phyloP scores from a whole-genome alignment of 345 rosid species.

The Populus alba region DNA sequence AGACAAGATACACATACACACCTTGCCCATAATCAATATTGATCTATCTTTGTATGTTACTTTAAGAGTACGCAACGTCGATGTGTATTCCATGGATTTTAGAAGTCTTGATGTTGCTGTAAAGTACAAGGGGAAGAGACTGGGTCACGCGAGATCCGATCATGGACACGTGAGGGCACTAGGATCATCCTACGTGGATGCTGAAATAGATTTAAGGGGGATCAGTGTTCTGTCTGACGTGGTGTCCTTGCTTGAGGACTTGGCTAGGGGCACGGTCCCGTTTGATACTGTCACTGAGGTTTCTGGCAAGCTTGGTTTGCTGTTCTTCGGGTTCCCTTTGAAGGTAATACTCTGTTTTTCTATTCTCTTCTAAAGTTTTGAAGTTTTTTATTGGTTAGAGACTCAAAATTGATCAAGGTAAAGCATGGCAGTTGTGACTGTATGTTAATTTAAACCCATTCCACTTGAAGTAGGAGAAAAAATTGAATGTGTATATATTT shows the following conservation, averaged over 20 bases:
- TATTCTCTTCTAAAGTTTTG: neutral
- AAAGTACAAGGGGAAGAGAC: constrained; percentile 60
- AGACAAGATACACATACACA: constrained; percentile 47
- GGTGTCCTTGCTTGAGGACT: constrained; percentile 44
- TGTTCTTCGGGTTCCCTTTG: constrained; percentile 55
- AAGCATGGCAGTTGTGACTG: neutral
- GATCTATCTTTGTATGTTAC: constrained; percentile 58
- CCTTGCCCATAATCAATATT: constrained; percentile 40
- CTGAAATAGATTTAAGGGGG: constrained; percentile 57
- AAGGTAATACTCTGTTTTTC: constrained; percentile 43
- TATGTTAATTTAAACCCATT: too few species aligned
- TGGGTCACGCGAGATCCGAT: constrained; percentile 63
- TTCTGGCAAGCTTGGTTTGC: constrained; percentile 55
- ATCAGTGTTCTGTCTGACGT: constrained; percentile 57
- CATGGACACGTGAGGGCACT: constrained; percentile 61
- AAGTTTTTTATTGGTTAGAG: neutral
- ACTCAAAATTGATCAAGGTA: neutral
- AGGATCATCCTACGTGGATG: constrained; percentile 60
- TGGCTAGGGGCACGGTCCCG: constrained; percentile 38
- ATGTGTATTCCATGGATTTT: constrained; percentile 67
- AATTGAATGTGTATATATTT: too few species aligned
- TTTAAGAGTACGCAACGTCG: constrained; percentile 57
- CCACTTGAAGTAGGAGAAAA: too few species aligned
- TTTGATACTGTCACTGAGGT: constrained; percentile 55
- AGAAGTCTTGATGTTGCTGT: constrained; percentile 50